These are phyloP conservation scores for Bathelium albidoporum DNA, from an alignment of 495 filamentous ascomycete species.

Conservation along the genomic window DNA sequence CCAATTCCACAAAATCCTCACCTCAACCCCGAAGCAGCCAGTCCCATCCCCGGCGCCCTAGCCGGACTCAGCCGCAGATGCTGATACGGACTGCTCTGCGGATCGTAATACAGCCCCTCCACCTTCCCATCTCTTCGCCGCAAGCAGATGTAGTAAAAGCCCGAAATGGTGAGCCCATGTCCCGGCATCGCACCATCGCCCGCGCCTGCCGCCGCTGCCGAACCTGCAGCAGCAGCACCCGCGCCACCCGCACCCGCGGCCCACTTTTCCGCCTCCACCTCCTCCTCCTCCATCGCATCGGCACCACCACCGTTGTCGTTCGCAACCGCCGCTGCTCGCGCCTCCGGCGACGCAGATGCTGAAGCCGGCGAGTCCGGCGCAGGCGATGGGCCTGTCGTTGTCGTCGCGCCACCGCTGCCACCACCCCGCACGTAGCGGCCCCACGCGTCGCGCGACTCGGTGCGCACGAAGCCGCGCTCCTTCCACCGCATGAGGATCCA, in stretches of 20 bases:
- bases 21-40: constrained; percentile 13
- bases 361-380: background rate
- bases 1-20: background rate
- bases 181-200: constrained; percentile 12
- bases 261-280: background rate
- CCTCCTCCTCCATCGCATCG: background rate
- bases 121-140: constrained; percentile 49
- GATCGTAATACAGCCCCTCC: constrained; percentile 66
- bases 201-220: constrained; percentile 10
- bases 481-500: constrained; percentile 77
- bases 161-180: constrained; percentile 57
- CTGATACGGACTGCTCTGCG: constrained; percentile 61
- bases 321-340: no score
- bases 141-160: constrained; percentile 66
- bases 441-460: constrained; percentile 31
- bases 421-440: constrained; percentile 32
- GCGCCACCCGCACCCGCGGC: background rate
- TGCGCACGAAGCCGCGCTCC: constrained; percentile 62
- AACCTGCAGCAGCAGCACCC: background rate
- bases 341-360: no score
- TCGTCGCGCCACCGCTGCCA: background rate
- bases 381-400: no score
- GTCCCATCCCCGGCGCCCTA: constrained; percentile 16
- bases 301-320: background rate
- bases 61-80: constrained; percentile 49